These are phyloP conservation scores for Trichoderma harzianum DNA, from an alignment of 2,329 filamentous ascomycete species.

Conservation along the genomic window DNA sequence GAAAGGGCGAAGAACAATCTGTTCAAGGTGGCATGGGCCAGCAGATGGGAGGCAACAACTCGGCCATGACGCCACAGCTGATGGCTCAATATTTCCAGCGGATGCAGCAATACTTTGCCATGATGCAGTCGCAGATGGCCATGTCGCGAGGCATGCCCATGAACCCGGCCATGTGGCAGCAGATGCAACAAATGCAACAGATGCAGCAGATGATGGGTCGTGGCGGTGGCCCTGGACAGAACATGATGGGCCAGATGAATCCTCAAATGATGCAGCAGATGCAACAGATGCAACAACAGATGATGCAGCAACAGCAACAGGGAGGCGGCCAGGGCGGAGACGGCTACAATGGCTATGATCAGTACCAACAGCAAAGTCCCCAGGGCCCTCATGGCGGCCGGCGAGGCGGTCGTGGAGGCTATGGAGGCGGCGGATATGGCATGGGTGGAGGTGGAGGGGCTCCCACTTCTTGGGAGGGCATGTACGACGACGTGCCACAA, in stretches of 20 bases:
- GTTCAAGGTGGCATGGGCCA: conserved; percentile 38
- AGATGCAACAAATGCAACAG: conserved; percentile 74
- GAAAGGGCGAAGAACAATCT: conserved; percentile 50
- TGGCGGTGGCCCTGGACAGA: conserved; percentile 31
- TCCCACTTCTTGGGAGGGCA: conserved; percentile 92
- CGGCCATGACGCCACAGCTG: conserved; percentile 87
- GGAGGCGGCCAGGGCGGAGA: conserved; percentile 28
- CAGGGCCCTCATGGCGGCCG: conserved; percentile 25
- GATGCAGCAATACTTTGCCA: conserved; percentile 94
- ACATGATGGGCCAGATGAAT: conserved; percentile 44
- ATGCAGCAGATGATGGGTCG: conserved; percentile 56
- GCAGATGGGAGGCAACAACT: conserved; percentile 41
- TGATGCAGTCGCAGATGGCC: conserved; percentile 92
- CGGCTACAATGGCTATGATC: conserved; percentile 32
- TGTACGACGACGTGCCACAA: conserved; percentile 95
- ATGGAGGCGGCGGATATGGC: conserved; percentile 28
- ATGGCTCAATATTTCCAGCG: conserved; percentile 99
- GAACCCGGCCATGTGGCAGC: conserved; percentile 74
- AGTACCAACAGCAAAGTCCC: conserved; percentile 49
- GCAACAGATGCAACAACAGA: conserved; percentile 44
- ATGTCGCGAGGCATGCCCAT: conserved; percentile 72
- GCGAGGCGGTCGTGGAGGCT: conserved; percentile 25
- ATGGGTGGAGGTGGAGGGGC: conserved; percentile 51
- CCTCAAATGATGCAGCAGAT: conserved; percentile 60
- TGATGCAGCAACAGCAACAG: conserved; percentile 42